Base-by-base conservation (phyloP, 2,329 filamentous ascomycete species). In the Pseudogymnoascus sp. region DNA sequence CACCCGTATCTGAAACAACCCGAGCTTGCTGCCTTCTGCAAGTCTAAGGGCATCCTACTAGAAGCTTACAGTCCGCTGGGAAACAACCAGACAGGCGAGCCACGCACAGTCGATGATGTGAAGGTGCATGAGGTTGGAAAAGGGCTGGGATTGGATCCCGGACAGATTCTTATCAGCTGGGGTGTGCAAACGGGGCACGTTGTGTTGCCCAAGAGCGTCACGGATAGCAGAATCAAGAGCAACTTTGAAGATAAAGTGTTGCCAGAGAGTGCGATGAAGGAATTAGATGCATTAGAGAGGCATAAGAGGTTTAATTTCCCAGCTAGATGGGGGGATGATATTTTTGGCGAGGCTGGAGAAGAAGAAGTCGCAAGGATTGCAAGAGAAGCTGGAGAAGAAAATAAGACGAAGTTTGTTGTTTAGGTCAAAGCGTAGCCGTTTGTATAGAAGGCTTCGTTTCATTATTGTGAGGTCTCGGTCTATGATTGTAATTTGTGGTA, bases 201-300 rank as follows among this genome's bases (percentile, higher is more conserved):
- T 10, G 83, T 86, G 40, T 78, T 88, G 66, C 85, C 85, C 64
- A 88, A 88, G 79, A 86, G 82, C 69, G 83, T 81, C 42, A 86
- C 81, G 34, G 79, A 81, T 23, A 76, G 76, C 40, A 78, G 85
- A 42, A 87, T 88, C 67, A 76, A 78, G 73, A 81, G 80, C 71
- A 90, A 90, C 75, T 83, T 86, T 71, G 78, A 85, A 71, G 80
- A 71, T 80, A 65, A 76, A 77, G 72, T 75, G 63, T 67, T 79
- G 26, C 72, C 76, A 1, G 71, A 70, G 6, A 74, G 75, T 47
- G 73, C 70, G 1, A 74, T 77, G 62, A 70, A 72, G 59, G 70
- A 73, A 67, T 66, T 80, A 11, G 73, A 76, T 60, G 70, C 68
- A 2, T 68, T 79, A 21, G 77, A 80, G 68, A 72, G 72, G 62